A percentile compares a stretch with the other conserved stretches of the same genome.
These are phyloP conservation scores for Meyerozyma athensensis DNA, from an alignment of 1,139 yeast genomes.

Conservation along the genomic window DNA sequence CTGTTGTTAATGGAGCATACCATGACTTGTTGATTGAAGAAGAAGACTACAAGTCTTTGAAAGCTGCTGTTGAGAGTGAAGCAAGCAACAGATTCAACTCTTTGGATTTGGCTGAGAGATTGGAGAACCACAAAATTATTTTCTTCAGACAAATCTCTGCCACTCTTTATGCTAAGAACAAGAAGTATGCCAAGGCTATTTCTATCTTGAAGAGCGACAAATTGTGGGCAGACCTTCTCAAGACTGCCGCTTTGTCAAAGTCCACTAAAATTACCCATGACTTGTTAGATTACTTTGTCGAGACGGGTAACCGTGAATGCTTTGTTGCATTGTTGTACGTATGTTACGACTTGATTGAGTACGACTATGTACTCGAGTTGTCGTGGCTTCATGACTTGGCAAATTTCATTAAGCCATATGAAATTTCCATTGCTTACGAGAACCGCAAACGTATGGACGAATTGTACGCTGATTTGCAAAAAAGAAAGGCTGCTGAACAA, in stretches of 20 bases:
- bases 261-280: conserved; percentile 85
- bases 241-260: conserved; percentile 82
- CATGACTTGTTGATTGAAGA: conserved; percentile 95
- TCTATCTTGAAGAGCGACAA: conserved; percentile 86
- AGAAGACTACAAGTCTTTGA: conserved; percentile 87
- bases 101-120: conserved; percentile 84
- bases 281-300: conserved; percentile 85
- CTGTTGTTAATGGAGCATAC: conserved; percentile 90
- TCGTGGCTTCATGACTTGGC: conserved; percentile 84
- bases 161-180: conserved; percentile 85
- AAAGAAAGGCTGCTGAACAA: conserved; percentile 59
- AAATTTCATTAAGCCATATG: conserved; percentile 85
- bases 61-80: conserved; percentile 73
- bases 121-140: conserved; percentile 85
- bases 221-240: conserved; percentile 91
- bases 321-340: conserved; percentile 86
- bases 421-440: conserved; percentile 76
- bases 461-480: conserved; percentile 65
- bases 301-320: conserved; percentile 95
- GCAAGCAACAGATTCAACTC: conserved; percentile 89
- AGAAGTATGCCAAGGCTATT: conserved; percentile 88
- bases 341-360: conserved; percentile 74
- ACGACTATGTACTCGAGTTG: conserved; percentile 82
- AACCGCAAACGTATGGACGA: conserved; percentile 64
- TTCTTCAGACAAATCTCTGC: conserved; percentile 97